Evolutionary conservation across 2,329 filamentous ascomycete species (phyloP).

Genomic region (Arthroderma sp.): DNA sequence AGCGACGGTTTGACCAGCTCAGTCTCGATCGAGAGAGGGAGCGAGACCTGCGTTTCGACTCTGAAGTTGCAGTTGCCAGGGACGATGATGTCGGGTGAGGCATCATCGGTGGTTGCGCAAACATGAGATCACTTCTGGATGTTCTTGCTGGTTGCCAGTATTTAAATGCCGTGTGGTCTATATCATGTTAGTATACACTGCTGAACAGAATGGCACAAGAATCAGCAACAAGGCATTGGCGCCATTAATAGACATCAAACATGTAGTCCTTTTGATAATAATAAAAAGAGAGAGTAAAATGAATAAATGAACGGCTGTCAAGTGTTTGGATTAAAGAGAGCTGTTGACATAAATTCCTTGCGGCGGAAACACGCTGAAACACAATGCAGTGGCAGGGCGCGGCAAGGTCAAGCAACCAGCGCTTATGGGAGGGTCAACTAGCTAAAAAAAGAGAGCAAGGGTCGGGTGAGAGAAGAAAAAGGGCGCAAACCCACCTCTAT

Average conservation of each 20-base stretch:
- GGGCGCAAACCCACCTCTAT: not conserved
- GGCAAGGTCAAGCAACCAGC: not conserved
- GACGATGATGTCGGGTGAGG: constrained; percentile 3
- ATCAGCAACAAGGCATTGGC: not conserved
- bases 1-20: constrained; percentile 1
- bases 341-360: not conserved
- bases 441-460: no score
- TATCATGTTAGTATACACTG: not conserved
- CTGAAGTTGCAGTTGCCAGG: constrained; percentile 1
- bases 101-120: constrained; percentile 3
- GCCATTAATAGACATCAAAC: not conserved
- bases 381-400: not conserved
- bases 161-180: not conserved
- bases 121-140: not conserved
- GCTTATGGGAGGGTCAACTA: not conserved
- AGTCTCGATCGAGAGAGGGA: constrained; percentile 3
- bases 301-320: no score
- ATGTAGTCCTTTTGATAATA: no score
- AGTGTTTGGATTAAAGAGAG: no score
- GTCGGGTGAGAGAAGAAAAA: not conserved
- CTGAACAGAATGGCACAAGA: not conserved
- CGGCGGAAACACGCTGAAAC: not conserved
- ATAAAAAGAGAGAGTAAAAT: not conserved
- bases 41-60: constrained; percentile 6
- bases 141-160: not conserved